Evolutionary conservation across 2,329 filamentous ascomycete genomes (phyloP), one percentile per base, ranked within the genome.

Genomic region (Keithomyces neogunnii): DNA sequence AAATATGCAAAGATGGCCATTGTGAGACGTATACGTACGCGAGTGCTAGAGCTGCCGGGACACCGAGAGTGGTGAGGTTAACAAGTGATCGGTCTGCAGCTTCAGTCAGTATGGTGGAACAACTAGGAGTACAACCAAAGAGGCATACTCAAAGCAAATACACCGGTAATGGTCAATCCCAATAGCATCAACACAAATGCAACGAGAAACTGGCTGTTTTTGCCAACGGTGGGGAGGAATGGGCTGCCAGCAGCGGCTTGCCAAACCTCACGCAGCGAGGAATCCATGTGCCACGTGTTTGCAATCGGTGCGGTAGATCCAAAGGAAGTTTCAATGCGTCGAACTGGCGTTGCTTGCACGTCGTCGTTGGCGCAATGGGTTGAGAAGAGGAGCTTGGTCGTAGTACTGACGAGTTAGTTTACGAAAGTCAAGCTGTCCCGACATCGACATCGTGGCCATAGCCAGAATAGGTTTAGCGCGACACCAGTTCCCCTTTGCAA

Each of bases 131-230:
- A 31, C 1, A 43, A 10, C 36, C 11, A 5, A 19, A 30, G 28
- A 30, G 31, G 60, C 81, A 62, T 80, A 97, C 92, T 95, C 61
- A 97, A 92, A 95, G 89, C 86, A 64, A 97, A 97, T 55, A 89
- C 73, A 48, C 86, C 87, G 38, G 84, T 86, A 53, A 95, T 73
- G 51, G 85, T 66, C 57, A 96, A 64, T 69, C 88, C 88, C 54
- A 85, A 64, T 32, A 89, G 65, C 54, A 96, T 77, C 54, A 96
- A 78, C 51, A 76, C 67, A 71, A 91, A 92, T 64, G 84, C 91
- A 58, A 96, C 75, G 59, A 81, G 73, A 74, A 96, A 93, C 61
- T 97, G 93, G 66, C 75, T 84, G 64, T 84, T 80, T 75, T 97
- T 97, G 68, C 80, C 80, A 62, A 97, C 73, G 52, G 82, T 67